Conservation (phyloP, 2,329 filamentous ascomycete species). For the Fusarium pseudograminearum region DNA sequence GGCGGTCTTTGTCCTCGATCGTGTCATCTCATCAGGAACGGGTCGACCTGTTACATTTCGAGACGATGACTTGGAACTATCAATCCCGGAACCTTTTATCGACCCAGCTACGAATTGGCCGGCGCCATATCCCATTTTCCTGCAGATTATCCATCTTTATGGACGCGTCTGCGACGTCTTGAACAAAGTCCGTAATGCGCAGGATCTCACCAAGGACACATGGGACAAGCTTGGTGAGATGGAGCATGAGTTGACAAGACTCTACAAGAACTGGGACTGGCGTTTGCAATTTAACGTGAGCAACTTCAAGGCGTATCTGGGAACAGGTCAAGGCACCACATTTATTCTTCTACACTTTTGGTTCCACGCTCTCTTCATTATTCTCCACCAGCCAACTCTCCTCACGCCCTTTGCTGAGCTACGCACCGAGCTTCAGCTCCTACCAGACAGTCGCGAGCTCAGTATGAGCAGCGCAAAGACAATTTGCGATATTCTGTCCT, state of each 20-base stretch:
- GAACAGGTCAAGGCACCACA: conserved; percentile 83
- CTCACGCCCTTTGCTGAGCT: conserved; percentile 78
- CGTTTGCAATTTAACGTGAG: conserved; percentile 84
- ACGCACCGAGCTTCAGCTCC: conserved; percentile 74
- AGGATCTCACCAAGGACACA: conserved; percentile 80
- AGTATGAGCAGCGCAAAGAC: conserved; percentile 93
- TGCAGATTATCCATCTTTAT: conserved; percentile 87
- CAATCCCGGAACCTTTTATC: conserved; percentile 67
- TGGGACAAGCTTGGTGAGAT: conserved; percentile 79
- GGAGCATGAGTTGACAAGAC: conserved; percentile 80
- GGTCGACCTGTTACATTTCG: conserved; percentile 85
- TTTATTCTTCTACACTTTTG: conserved; percentile 90
- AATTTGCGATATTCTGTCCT: conserved; percentile 88
- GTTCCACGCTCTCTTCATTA: conserved; percentile 88
- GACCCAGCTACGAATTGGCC: conserved; percentile 76
- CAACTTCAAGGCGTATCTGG: conserved; percentile 88
- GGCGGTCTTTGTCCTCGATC: conserved; percentile 89
- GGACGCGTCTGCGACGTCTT: conserved; percentile 86
- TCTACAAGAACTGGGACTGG: conserved; percentile 79
- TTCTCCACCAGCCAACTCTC: conserved; percentile 85
- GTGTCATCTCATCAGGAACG: conserved; percentile 88
- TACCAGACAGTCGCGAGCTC: conserved; percentile 82
- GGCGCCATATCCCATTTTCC: conserved; percentile 81
- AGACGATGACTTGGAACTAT: conserved; percentile 86
- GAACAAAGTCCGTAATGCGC: conserved; percentile 80